These are phyloP conservation scores for Kalmusia sp. DNA, from an alignment of 2,329 filamentous ascomycete genomes.

Conservation along the genomic window DNA sequence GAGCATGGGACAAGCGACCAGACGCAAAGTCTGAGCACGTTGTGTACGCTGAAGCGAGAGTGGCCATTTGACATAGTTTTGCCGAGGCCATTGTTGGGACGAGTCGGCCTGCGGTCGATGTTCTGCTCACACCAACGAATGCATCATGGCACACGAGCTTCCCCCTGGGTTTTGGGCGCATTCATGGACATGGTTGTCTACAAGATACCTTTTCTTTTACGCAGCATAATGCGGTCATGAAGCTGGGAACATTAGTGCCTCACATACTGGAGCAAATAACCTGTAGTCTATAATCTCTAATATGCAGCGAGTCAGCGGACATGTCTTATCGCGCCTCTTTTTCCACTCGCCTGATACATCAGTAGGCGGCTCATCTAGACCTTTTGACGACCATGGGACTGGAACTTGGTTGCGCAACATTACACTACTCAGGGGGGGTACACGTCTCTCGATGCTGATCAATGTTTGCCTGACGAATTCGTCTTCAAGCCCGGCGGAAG, in stretches of 20 bases:
- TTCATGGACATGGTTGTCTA: conserved; percentile 16
- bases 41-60: not conserved
- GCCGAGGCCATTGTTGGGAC: not conserved
- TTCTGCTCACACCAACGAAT: conserved; percentile 1
- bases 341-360: not conserved
- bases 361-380: too few relatives aligned
- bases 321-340: too few relatives aligned
- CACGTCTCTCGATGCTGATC: too few relatives aligned
- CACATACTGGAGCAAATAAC: conserved; percentile 6
- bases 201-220: conserved; percentile 32
- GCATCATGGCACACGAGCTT: conserved; percentile 11
- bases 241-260: conserved; percentile 11
- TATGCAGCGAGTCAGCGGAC: not conserved
- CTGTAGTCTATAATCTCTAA: conserved; percentile 16
- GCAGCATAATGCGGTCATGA: conserved; percentile 16
- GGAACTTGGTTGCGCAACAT: too few relatives aligned
- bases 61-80: not conserved
- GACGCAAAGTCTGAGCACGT: conserved; percentile 12
- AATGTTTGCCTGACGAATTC: too few relatives aligned
- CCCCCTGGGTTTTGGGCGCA: conserved; percentile 16
- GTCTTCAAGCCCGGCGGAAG: too few relatives aligned
- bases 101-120: not conserved
- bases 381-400: too few relatives aligned
- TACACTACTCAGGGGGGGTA: too few relatives aligned
- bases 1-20: conserved; percentile 15